These are phyloP conservation scores for Erodium trifolium DNA, from an alignment of 441 rosid species.

Conservation along the genomic window DNA sequence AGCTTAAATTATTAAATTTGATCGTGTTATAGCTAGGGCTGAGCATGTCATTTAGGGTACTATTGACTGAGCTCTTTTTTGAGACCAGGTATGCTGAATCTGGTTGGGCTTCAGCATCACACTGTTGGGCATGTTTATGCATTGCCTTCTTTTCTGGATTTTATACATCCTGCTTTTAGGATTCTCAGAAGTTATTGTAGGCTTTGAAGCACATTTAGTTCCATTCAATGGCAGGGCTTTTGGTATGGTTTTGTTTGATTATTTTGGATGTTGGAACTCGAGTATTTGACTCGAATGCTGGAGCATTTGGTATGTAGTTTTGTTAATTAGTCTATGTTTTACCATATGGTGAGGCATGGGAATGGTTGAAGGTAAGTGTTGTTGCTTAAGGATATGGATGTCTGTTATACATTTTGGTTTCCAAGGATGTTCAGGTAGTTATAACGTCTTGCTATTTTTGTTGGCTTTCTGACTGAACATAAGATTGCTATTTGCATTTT, in stretches of 20 bases:
- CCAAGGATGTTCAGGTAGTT: not conserved
- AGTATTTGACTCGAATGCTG: not conserved
- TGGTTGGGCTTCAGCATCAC: too few species aligned
- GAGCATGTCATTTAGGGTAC: too few species aligned
- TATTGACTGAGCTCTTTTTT: too few species aligned
- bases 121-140: not conserved
- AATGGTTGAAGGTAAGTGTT: not conserved
- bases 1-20: too few species aligned
- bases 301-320: not conserved
- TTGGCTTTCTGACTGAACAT: not conserved
- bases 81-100: too few species aligned
- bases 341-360: not conserved
- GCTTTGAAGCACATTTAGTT: conserved; percentile 1
- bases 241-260: not conserved
- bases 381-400: not conserved
- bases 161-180: not conserved
- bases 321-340: not conserved
- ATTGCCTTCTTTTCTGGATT: not conserved
- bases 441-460: not conserved
- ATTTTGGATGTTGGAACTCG: not conserved
- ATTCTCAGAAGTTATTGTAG: too few species aligned
- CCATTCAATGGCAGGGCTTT: not conserved
- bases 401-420: not conserved
- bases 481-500: not conserved
- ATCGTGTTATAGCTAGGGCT: too few species aligned